A percentile compares a stretch with the other conserved stretches of the same genome.
Conservation (phyloP, 805 yeast genomes). For the Dipodascopsis uninucleata region DNA sequence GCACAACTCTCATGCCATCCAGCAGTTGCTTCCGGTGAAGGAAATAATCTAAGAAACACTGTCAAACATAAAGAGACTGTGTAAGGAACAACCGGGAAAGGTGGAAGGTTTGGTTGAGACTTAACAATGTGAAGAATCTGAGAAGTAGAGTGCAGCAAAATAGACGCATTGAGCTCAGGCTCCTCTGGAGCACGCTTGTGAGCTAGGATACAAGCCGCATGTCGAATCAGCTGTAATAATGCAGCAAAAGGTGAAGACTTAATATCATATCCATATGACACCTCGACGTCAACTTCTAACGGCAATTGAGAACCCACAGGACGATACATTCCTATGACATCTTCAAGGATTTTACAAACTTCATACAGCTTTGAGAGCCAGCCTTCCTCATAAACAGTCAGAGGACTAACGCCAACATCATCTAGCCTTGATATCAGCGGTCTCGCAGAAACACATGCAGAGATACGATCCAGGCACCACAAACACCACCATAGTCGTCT, state of each 20-base stretch:
- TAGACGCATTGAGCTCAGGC: constrained; percentile 21
- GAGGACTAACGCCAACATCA: constrained; percentile 40
- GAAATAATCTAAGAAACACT: constrained; percentile 37
- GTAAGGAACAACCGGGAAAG: constrained; percentile 38
- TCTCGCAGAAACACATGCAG: constrained; percentile 41
- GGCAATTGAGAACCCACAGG: constrained; percentile 34
- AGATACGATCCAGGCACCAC: constrained; percentile 42
- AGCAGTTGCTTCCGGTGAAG: constrained; percentile 32
- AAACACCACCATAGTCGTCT: constrained; percentile 41
- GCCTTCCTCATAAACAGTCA: constrained; percentile 32
- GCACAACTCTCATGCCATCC: constrained; percentile 34
- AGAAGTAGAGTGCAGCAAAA: constrained; percentile 32
- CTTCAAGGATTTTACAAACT: constrained; percentile 37
- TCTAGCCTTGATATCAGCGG: constrained; percentile 40
- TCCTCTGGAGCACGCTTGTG: constrained; percentile 34
- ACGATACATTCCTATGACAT: constrained; percentile 40
- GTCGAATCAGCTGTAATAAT: constrained; percentile 33
- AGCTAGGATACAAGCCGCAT: constrained; percentile 35
- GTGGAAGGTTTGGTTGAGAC: constrained; percentile 31
- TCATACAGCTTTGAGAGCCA: constrained; percentile 36
- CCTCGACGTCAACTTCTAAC: constrained; percentile 30
- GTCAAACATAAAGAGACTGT: constrained; percentile 37
- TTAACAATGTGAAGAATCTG: constrained; percentile 32
- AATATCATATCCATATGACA: constrained; percentile 31
- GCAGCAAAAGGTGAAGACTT: constrained; percentile 31